Percentiles rank a stretch among this genome's conserved stretches.
Evolutionary conservation across 371 early-diverging fungal species (phyloP).

Genomic region (Lichtheimia ramosa): DNA sequence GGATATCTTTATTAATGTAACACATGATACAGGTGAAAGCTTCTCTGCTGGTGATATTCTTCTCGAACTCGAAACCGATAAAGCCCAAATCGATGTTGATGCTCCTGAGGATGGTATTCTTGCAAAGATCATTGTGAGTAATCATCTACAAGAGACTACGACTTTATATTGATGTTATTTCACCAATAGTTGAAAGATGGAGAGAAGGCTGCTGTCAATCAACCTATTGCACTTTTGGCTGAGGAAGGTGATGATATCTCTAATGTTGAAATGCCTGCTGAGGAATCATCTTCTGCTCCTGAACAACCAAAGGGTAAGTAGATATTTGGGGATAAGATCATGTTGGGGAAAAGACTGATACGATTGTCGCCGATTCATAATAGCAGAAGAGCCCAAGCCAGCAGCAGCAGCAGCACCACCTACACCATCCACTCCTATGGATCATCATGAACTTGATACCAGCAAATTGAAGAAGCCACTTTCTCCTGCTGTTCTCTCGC

Average conservation of each 20-base stretch:
- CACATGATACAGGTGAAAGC: conserved; percentile 64
- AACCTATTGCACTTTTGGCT: conserved; percentile 82
- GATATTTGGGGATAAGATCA: background rate
- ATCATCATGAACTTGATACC: conserved; percentile 46
- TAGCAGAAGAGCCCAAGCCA: conserved; percentile 6
- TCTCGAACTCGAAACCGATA: conserved; percentile 94
- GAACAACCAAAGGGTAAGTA: conserved; percentile 11
- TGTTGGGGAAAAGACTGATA: too few species aligned
- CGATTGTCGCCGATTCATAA: too few species aligned
- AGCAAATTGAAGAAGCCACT: conserved; percentile 52
- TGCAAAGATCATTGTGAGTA: conserved; percentile 83
- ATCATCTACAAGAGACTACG: conserved; percentile 5
- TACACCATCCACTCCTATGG: conserved; percentile 29
- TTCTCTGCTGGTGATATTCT: conserved; percentile 88
- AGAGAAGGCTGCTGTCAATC: conserved; percentile 63
- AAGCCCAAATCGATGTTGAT: conserved; percentile 97
- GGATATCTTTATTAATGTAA: background rate
- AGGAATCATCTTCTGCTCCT: conserved; percentile 11
- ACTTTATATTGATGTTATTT: conserved; percentile 24
- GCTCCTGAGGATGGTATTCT: conserved; percentile 93
- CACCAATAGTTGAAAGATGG: conserved; percentile 53
- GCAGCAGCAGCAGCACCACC: conserved; percentile 29
- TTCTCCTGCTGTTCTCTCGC: conserved; percentile 71
- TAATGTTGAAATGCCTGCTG: conserved; percentile 67
- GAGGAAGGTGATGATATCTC: conserved; percentile 89